Base-by-base conservation (phyloP, 495 filamentous ascomycete genomes). In the Aspergillus heteromorphus region DNA sequence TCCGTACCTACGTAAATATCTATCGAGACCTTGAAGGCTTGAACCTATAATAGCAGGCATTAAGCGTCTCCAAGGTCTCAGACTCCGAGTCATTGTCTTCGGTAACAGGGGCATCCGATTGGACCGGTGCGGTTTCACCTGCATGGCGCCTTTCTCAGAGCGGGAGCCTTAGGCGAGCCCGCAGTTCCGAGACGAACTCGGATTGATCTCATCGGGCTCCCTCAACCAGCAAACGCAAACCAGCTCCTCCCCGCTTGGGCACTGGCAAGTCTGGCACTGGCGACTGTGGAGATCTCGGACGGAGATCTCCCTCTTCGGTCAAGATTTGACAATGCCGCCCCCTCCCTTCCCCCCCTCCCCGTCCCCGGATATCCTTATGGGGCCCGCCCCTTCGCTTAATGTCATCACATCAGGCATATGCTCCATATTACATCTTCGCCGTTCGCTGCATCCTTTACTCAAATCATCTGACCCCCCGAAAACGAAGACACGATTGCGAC, bases 91-190 rank as follows among this genome's bases (percentile, higher is more conserved):
- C 31, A 48, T 43, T 40, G 47, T 23, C 56, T 68, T 77, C 73
- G 73, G 72, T 63, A 75, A 77, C 45, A 38, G 40, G 31, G 17
- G 2, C 13, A 17, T 62, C 34, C 73, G 67, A 77, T 77, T 77
- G 72, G 70, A 16, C 48, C 40, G 45, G 54, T 18, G 14, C 17
- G 11, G 30, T 6, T 14, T 43, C 40, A 61, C 43, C 48, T 53
- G 38, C 49, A 55, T 54, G 47, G 56, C 58, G 57, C 59, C 61
- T 69, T 70, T 65, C 72, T 73, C 45, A 68, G 68, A 71, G 66
- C 60, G 70, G 72, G 70, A 74, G 68, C 56, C 64, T 67, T 74
- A 73, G 62, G 70, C 72, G 72, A 73, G 65, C 31, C 41, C 51
- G 50, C 47, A 20, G 16, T 14, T 23, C 21, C 43, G 25, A 47